Base-by-base conservation (phyloP, 108 stramenopile species). In the Fistulifera pelliculosa region DNA sequence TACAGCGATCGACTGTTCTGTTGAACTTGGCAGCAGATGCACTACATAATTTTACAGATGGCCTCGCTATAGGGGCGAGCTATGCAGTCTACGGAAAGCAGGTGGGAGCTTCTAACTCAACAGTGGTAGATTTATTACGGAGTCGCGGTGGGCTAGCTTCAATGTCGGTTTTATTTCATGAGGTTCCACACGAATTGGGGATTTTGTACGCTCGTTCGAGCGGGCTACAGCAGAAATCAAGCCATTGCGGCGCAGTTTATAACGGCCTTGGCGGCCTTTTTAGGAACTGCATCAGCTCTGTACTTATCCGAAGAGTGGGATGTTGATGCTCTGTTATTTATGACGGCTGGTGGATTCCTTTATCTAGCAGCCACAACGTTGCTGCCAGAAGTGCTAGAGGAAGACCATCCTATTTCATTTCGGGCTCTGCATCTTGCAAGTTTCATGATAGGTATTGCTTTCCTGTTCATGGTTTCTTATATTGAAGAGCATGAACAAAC, bases 161-260 rank as follows among this genome's bases (percentile, higher is more conserved):
- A 0, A 43, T 91, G 16, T 83, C 85, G 4, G 74, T 94, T n/a
- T 47, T 91, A 31, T 72, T 94, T 45, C 93, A 94, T 49, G 93
- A 94, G 69, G 73, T 94, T 41, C 93, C 93, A 17, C 93, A 94
- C 57, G 93, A 94, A 52, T 43, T 94, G 25, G 86, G 93, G 11
- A 90, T 94, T 80, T 64, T 76, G 80, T 18, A 81, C 88, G 52
- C 65, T 94, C 55, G 70, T 91, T 1, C 77, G 73, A 52, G 73
- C 66, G 41, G 93, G 93, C 6, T 72, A 77, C 49, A 72, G 68
- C 35, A 74, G 83, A 47, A 65, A 57, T 28, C 69, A 89, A 53
- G 93, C 93, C 1, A 91, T 94, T 44, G 41, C 70, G 50, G 68
- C 73, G 35, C 93, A 94, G 48, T 90, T 94, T 61, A 53, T 77